phyloP scores from a whole-genome alignment of 345 rosid species.

The Salix brachista region DNA sequence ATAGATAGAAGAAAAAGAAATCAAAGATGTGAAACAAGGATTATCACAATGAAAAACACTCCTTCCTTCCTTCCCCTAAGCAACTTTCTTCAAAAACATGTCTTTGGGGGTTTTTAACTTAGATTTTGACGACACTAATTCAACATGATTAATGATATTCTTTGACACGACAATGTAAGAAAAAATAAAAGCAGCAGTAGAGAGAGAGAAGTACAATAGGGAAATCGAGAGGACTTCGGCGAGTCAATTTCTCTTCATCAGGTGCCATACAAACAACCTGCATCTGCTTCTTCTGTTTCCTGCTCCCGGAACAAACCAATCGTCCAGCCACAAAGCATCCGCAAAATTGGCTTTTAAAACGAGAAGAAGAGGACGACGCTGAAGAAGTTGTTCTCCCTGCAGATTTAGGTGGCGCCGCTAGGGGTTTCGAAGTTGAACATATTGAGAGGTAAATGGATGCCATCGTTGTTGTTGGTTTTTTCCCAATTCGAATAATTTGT shows the following conservation, averaged over 20 bases:
- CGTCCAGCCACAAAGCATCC: constrained; percentile 11
- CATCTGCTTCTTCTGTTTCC: constrained; percentile 21
- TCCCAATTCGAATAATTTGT: no score
- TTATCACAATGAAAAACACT: no score
- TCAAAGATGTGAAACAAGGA: no score
- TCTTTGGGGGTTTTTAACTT: no score
- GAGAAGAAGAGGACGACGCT: background rate
- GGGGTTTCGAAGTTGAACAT: constrained; percentile 18
- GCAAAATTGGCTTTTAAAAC: constrained; percentile 19
- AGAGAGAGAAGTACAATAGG: constrained; percentile 44
- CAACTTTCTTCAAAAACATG: no score
- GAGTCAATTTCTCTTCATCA: constrained; percentile 64
- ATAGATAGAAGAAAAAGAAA: no score
- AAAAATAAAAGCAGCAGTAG: background rate
- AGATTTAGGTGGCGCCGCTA: constrained; percentile 1
- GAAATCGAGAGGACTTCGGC: constrained; percentile 66
- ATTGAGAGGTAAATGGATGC: constrained; percentile 9
- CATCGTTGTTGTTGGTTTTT: background rate
- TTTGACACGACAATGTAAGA: background rate
- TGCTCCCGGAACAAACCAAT: constrained; percentile 7
- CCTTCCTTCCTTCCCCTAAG: no score
- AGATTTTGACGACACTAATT: no score
- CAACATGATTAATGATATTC: background rate
- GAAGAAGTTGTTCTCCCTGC: background rate
- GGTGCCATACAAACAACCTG: constrained; percentile 69